phyloP scores from a whole-genome alignment of 345 rosid genomes.

The Euphorbia peplus region DNA sequence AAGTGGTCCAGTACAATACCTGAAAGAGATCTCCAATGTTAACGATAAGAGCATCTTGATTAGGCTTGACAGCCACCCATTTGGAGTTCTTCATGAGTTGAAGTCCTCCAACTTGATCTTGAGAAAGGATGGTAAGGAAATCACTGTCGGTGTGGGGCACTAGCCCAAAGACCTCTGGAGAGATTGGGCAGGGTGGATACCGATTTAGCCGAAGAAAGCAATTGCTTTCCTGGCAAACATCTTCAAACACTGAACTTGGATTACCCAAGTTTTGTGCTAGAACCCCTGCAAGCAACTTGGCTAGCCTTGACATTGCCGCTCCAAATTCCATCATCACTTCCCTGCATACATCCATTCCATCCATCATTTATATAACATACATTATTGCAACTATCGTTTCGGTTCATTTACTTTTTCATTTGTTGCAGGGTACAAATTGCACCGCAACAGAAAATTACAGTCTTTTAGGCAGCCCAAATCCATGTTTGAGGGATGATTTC shows the following conservation, averaged over 20 bases:
- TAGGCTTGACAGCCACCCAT: conserved; percentile 69
- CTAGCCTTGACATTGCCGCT: conserved; percentile 49
- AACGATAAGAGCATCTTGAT: conserved; percentile 59
- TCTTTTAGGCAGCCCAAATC: too few relatives aligned
- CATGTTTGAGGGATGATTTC: too few relatives aligned
- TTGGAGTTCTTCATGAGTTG: conserved; percentile 62
- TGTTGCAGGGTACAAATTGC: too few relatives aligned
- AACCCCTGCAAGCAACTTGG: conserved; percentile 46
- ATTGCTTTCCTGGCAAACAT: conserved; percentile 42
- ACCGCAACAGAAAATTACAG: too few relatives aligned
- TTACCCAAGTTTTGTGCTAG: conserved; percentile 43
- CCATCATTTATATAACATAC: too few relatives aligned
- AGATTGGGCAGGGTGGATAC: conserved; percentile 53
- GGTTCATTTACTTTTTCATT: too few relatives aligned
- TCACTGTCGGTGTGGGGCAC: conserved; percentile 75
- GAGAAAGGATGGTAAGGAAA: conserved; percentile 59
- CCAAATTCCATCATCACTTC: conserved; percentile 48
- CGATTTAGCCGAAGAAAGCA: conserved; percentile 60
- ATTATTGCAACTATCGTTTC: too few relatives aligned
- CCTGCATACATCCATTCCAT: conserved; percentile 26
- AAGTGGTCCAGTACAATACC: conserved; percentile 34
- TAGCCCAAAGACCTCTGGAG: conserved; percentile 41
- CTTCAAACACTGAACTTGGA: conserved; percentile 18
- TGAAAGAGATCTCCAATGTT: conserved; percentile 74
- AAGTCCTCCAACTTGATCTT: conserved; percentile 72